phyloP scores from a whole-genome alignment of 1,284 basidiomycete genomes.

The Porodaedalea pini region DNA sequence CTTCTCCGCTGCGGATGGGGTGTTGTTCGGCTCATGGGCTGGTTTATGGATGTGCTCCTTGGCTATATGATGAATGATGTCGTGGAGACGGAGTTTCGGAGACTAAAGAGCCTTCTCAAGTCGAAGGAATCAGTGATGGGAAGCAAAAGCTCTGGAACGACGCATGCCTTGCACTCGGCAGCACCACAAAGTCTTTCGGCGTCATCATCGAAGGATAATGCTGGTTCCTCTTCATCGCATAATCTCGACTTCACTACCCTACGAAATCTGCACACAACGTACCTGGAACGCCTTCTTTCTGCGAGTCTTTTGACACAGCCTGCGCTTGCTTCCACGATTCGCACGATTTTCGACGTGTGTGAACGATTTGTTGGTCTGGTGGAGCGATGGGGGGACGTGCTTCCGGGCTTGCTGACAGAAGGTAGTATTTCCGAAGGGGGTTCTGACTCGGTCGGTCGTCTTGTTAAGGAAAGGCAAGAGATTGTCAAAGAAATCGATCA shows the following conservation, averaged over 20 bases:
- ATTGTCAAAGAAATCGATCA: slow-evolving; percentile 72
- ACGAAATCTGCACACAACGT: slow-evolving; percentile 74
- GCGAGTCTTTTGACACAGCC: slow-evolving; percentile 76
- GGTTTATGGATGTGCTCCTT: slow-evolving; percentile 82
- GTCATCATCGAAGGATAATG: slow-evolving; percentile 18
- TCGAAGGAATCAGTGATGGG: not conserved
- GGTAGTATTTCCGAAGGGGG: slow-evolving; percentile 58
- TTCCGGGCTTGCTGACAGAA: slow-evolving; percentile 79
- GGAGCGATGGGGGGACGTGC: slow-evolving; percentile 86
- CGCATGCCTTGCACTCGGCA: not conserved
- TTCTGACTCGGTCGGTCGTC: slow-evolving; percentile 54
- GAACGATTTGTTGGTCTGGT: slow-evolving; percentile 80
- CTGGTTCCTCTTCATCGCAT: slow-evolving; percentile 25
- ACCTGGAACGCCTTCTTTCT: slow-evolving; percentile 75
- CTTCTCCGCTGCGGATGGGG: slow-evolving; percentile 82
- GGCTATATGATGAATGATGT: slow-evolving; percentile 89
- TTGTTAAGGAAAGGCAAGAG: slow-evolving; percentile 66
- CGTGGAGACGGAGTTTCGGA: slow-evolving; percentile 77
- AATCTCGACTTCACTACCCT: slow-evolving; percentile 81
- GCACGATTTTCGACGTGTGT: slow-evolving; percentile 75
- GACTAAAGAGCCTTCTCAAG: slow-evolving; percentile 57
- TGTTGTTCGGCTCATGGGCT: slow-evolving; percentile 80
- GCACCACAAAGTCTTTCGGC: slow-evolving; percentile 2
- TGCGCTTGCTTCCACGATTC: slow-evolving; percentile 58
- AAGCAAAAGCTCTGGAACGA: not conserved